phyloP scores from a whole-genome alignment of 768 basidiomycete species.

The Mycena rebaudengoi region DNA sequence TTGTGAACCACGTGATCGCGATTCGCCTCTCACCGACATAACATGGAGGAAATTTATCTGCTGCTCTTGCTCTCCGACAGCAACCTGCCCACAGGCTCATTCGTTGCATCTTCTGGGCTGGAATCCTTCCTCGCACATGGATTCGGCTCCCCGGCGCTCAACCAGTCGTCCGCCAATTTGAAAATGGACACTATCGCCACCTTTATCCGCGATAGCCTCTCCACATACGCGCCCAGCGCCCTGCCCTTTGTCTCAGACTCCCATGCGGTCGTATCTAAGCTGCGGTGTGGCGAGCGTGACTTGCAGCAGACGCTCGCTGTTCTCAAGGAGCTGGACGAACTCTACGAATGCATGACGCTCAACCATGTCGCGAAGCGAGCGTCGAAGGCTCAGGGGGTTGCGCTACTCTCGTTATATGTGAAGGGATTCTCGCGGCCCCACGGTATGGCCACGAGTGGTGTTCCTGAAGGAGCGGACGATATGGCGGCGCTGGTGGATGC shows the following conservation, averaged over 20 bases:
- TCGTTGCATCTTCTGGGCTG: constrained; percentile 93
- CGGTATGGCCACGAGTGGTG: constrained; percentile 31
- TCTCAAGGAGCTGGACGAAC: constrained; percentile 61
- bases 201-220: constrained; percentile 77
- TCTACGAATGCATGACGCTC: constrained; percentile 87
- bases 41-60: constrained; percentile 65
- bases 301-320: neutral
- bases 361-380: constrained; percentile 91
- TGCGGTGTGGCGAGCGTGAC: constrained; percentile 19
- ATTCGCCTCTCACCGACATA: neutral
- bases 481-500: constrained; percentile 61
- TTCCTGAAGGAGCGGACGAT: constrained; percentile 29
- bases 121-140: constrained; percentile 93
- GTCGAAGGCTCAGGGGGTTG: constrained; percentile 91
- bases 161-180: constrained; percentile 29
- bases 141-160: constrained; percentile 49
- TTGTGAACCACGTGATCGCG: constrained; percentile 12
- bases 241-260: constrained; percentile 84
- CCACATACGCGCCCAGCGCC: constrained; percentile 80
- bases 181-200: constrained; percentile 50
- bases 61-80: constrained; percentile 87
- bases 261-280: constrained; percentile 52
- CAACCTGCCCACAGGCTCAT: constrained; percentile 96
- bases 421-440: constrained; percentile 78
- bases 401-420: constrained; percentile 87